Conservation (phyloP, 1,284 basidiomycete species). For the Limonomyces culmigenus region DNA sequence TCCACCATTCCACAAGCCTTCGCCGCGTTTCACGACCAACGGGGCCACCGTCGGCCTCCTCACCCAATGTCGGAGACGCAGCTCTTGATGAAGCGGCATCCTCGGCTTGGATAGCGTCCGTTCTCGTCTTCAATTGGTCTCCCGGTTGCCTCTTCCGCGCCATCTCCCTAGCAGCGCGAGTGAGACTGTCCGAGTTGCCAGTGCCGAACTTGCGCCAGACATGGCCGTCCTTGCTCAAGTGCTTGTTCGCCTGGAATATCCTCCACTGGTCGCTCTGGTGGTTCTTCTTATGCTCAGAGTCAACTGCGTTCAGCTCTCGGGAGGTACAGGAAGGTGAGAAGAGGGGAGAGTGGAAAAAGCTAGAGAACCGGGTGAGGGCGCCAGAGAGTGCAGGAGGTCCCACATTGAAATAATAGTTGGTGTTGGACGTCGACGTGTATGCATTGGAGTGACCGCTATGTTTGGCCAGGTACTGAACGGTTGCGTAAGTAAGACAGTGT, state of each 20-base stretch:
- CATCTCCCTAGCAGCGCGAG: constrained; percentile 42
- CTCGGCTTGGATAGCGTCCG: constrained; percentile 23
- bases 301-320: constrained; percentile 91
- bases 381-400: constrained; percentile 72
- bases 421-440: constrained; percentile 86
- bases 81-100: constrained; percentile 39
- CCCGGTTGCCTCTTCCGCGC: constrained; percentile 31
- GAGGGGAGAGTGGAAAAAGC: constrained; percentile 88
- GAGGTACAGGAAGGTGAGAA: constrained; percentile 86
- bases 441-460: constrained; percentile 91
- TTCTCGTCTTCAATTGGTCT: constrained; percentile 3
- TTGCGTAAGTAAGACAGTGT: neutral
- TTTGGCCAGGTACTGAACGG: constrained; percentile 62
- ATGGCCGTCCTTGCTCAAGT: constrained; percentile 67
- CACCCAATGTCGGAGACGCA: constrained; percentile 27
- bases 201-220: constrained; percentile 91
- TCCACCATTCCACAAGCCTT: constrained; percentile 92
- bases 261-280: constrained; percentile 91
- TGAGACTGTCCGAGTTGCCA: constrained; percentile 77
- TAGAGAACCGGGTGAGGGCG: constrained; percentile 82
- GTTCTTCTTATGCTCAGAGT: constrained; percentile 98
- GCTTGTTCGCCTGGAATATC: constrained; percentile 93
- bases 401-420: constrained; percentile 90
- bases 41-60: constrained; percentile 54
- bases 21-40: constrained; percentile 81